Evolutionary conservation across 768 basidiomycete genomes (phyloP), one percentile per base, ranked within the genome.

Genomic region (Phaeolepiota aurea): DNA sequence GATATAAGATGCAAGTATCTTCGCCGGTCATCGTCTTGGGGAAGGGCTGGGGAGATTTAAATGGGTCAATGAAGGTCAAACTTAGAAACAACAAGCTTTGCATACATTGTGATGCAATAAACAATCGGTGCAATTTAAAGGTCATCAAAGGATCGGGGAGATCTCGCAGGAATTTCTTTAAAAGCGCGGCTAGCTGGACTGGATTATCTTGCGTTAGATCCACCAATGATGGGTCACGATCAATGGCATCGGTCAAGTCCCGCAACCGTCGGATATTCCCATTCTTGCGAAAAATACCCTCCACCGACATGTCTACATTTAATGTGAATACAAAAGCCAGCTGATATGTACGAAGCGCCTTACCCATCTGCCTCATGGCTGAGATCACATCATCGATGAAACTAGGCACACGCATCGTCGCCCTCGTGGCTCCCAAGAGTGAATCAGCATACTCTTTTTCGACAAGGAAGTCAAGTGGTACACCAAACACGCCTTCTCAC

Each of bases 351-450:
- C 46, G 15, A 44, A 40, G 20, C 14, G 25, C 11, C 57, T 47
- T 30, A 96, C 94, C 94, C 96, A 98, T 98, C 59, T 97, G 93
- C 55, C 87, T 75, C 96, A 99, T 98, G 9, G 96, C 92, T 38
- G 91, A 94, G 34, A 99, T 79, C 44, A 96, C 89, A 54, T 99
- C 96, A 58, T 99, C 96, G 43, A 99, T 88, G 58, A 99, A 97
- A 59, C 90, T 97, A 11, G 96, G 96, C 15, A 99, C 83, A 49
- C 89, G 73, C 47, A 99, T 54, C 4, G 89, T 77, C 23, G 77
- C 80, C 23, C 87, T 76, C 4, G 91, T 88, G 16, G 89, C 87
- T 14, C 94, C 96, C 39, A 88, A 78, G 48, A 91, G 63, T 14
- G 94, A 96, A 63, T 99, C 96, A n/a, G 87, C 82, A 4, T 96